Conservation (phyloP, 176 grass and related monocot species). For the Saccharum officinarum region DNA sequence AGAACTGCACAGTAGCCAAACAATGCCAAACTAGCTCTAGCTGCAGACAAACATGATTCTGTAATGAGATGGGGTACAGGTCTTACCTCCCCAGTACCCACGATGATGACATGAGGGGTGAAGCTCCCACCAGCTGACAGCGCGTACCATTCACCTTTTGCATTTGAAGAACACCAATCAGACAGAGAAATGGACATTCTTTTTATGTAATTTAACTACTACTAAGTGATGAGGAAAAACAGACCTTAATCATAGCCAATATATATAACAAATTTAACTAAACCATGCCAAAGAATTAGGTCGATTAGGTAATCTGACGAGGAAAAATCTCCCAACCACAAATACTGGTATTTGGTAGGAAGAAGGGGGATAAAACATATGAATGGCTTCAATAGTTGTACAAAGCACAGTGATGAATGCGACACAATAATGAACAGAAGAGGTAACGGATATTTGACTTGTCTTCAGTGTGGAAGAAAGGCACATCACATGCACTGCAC, state of each 20-base stretch:
- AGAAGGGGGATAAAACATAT: neutral
- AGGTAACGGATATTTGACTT: slow-evolving; percentile 4
- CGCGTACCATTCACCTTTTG: slow-evolving; percentile 87
- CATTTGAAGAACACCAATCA: neutral
- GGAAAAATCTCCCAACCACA: neutral
- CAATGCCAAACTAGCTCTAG: slow-evolving; percentile 17
- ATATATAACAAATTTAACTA: neutral
- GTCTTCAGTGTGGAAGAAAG: neutral
- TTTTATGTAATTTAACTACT: neutral
- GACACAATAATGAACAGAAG: neutral
- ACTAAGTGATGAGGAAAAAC: neutral
- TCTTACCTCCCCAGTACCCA: slow-evolving; percentile 81
- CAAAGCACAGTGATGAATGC: neutral
- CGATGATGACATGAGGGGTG: slow-evolving; percentile 86
- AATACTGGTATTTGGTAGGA: neutral
- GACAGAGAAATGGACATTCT: neutral
- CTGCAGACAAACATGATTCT: neutral
- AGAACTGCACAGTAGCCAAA: neutral
- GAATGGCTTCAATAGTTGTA: neutral
- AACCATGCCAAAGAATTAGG: slow-evolving; percentile 11
- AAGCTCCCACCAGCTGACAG: slow-evolving; percentile 93
- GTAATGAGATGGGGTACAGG: neutral
- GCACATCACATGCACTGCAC: neutral
- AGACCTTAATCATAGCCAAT: neutral
- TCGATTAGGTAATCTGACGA: slow-evolving; percentile 15